Evolutionary conservation across 495 filamentous ascomycete species (phyloP).

Genomic region (Podospora sp.): DNA sequence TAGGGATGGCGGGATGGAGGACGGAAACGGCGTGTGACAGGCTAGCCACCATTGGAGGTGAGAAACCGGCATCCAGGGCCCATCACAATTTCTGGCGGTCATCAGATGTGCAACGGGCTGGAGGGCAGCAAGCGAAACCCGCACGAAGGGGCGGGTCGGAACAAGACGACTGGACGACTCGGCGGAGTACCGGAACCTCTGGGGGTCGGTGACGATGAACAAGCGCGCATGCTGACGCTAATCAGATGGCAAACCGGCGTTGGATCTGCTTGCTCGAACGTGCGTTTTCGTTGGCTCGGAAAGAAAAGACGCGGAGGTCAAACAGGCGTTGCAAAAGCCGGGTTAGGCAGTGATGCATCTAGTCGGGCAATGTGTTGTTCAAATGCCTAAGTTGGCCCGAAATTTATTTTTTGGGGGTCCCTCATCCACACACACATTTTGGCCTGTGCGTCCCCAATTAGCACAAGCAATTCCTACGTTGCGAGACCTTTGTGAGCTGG

Average conservation of each 20-base stretch:
- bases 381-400: conserved; percentile 22
- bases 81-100: conserved; percentile 26
- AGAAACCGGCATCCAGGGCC: conserved; percentile 19
- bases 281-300: conserved; percentile 38
- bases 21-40: conserved; percentile 36
- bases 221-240: conserved; percentile 47
- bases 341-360: conserved; percentile 57
- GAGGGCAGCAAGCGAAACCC: conserved; percentile 15
- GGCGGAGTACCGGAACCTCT: conserved; percentile 27
- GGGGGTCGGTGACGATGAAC: conserved; percentile 34
- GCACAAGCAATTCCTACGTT: background rate
- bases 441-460: conserved; percentile 22
- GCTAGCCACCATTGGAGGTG: conserved; percentile 28
- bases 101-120: conserved; percentile 29
- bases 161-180: conserved; percentile 19
- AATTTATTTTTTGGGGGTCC: conserved; percentile 18
- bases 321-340: conserved; percentile 43
- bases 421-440: conserved; percentile 13
- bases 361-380: conserved; percentile 52
- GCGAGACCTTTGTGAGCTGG: conserved; percentile 1
- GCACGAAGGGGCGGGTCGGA: conserved; percentile 23
- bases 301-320: conserved; percentile 31
- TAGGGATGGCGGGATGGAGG: conserved; percentile 31
- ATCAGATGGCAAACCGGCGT: conserved; percentile 46
- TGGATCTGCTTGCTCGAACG: conserved; percentile 28